These are phyloP conservation scores for Aspergillus biplanus DNA, from an alignment of 495 filamentous ascomycete species.

Conservation along the genomic window DNA sequence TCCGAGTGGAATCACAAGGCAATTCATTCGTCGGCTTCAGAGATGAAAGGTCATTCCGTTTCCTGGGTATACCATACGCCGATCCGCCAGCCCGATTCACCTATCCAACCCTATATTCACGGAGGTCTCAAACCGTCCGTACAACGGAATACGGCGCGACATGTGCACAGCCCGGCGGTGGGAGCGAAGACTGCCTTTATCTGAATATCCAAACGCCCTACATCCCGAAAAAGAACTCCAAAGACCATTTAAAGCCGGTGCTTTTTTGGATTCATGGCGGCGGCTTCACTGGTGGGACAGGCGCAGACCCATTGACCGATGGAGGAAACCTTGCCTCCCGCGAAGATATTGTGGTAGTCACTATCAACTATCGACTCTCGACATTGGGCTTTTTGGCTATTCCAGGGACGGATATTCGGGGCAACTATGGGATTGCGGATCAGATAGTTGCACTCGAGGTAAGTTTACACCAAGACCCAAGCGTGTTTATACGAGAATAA, in stretches of 20 bases:
- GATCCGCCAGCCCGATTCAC: slow-evolving; percentile 42
- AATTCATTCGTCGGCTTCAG: slow-evolving; percentile 47
- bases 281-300: slow-evolving; percentile 41
- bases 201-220: slow-evolving; percentile 50
- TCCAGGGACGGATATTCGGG: slow-evolving; percentile 26
- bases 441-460: slow-evolving; percentile 40
- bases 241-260: slow-evolving; percentile 37
- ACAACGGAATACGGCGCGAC: slow-evolving; percentile 45
- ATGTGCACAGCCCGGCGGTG: slow-evolving; percentile 41
- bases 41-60: slow-evolving; percentile 53
- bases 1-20: slow-evolving; percentile 38
- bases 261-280: slow-evolving; percentile 50
- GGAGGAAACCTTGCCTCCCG: slow-evolving; percentile 41
- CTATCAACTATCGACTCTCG: slow-evolving; percentile 42
- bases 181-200: slow-evolving; percentile 45
- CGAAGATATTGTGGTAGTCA: slow-evolving; percentile 48
- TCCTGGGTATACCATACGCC: slow-evolving; percentile 52
- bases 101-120: slow-evolving; percentile 43
- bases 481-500: not conserved
- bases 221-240: slow-evolving; percentile 38
- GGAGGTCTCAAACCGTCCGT: slow-evolving; percentile 38
- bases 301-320: slow-evolving; percentile 36
- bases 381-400: slow-evolving; percentile 45
- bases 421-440: slow-evolving; percentile 41
- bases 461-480: slow-evolving; percentile 16